Conservation (phyloP, 1,139 yeast genomes). For the Geotrichum bryndzae region DNA sequence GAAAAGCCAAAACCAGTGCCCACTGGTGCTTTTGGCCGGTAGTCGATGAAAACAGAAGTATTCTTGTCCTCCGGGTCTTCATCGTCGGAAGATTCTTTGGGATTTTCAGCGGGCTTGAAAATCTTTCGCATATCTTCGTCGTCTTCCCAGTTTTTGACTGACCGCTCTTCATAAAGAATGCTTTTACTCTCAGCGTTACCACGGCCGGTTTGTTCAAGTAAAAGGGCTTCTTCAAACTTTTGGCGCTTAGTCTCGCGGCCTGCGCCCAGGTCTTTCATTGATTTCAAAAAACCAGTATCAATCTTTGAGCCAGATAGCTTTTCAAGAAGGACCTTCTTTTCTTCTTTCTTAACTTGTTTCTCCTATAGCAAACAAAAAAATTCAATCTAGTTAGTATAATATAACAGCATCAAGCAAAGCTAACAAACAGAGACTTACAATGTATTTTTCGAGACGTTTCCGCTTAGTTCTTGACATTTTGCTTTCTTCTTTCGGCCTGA, state of each 20-base stretch:
- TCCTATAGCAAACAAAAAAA: slow-evolving; percentile 41
- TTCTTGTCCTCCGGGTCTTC: slow-evolving; percentile 19
- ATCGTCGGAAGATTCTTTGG: slow-evolving; percentile 21
- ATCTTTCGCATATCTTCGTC: slow-evolving; percentile 27
- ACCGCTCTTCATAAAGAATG: slow-evolving; percentile 64
- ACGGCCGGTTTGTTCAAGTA: slow-evolving; percentile 66
- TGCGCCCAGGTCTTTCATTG: slow-evolving; percentile 71
- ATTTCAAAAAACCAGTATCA: slow-evolving; percentile 62
- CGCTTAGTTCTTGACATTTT: slow-evolving; percentile 68
- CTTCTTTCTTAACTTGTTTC: slow-evolving; percentile 85
- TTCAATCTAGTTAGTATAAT: slow-evolving; percentile 25
- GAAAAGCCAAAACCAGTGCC: slow-evolving; percentile 69
- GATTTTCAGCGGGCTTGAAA: slow-evolving; percentile 2
- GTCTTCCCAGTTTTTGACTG: slow-evolving; percentile 58
- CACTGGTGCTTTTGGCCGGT: slow-evolving; percentile 59
- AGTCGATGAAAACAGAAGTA: slow-evolving; percentile 60
- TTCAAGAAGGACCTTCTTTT: slow-evolving; percentile 68
- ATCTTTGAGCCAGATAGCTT: slow-evolving; percentile 61
- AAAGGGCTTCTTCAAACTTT: slow-evolving; percentile 67
- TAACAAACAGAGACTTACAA: slow-evolving; percentile 27
- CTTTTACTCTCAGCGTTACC: slow-evolving; percentile 58
- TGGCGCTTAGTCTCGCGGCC: slow-evolving; percentile 70
- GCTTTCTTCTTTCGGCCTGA: slow-evolving; percentile 51
- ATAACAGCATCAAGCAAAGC: neutral
- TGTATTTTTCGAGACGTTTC: slow-evolving; percentile 49